Evolutionary conservation across 2,329 filamentous ascomycete species (phyloP).

Genomic region (Pyrenophora teres): DNA sequence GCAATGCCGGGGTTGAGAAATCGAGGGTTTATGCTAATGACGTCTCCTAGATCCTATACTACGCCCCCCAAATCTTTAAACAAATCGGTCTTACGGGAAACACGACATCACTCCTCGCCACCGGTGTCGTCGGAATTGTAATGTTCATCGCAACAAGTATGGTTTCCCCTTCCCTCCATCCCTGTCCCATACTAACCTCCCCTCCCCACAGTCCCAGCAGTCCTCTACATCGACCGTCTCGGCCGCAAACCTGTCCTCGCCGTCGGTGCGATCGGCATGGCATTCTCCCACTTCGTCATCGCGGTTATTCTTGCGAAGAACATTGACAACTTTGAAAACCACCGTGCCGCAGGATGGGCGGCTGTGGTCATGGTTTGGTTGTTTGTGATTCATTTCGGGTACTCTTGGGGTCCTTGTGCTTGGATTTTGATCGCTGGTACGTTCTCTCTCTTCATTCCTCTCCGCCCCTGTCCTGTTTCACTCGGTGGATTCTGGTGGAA

Average conservation of each 20-base stretch:
- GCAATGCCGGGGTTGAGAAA: too few relatives aligned
- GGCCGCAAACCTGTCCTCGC: slow-evolving; percentile 68
- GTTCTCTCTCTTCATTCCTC: not conserved
- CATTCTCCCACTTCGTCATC: slow-evolving; percentile 71
- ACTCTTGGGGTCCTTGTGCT: slow-evolving; percentile 73
- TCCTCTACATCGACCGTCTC: slow-evolving; percentile 67
- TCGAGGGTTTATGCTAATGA: too few relatives aligned
- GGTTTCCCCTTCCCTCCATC: not conserved
- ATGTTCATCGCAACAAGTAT: slow-evolving; percentile 62
- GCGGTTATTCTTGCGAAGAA: slow-evolving; percentile 70
- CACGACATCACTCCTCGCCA: slow-evolving; percentile 65
- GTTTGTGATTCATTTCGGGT: slow-evolving; percentile 75
- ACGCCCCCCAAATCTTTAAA: slow-evolving; percentile 57
- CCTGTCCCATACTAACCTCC: not conserved
- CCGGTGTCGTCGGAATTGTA: slow-evolving; percentile 71
- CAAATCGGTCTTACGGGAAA: slow-evolving; percentile 54
- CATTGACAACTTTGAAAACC: slow-evolving; percentile 61
- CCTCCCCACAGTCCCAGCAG: slow-evolving; percentile 56
- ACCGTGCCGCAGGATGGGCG: slow-evolving; percentile 67
- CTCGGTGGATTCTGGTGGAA: too few relatives aligned
- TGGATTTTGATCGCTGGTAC: slow-evolving; percentile 70
- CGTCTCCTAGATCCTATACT: slow-evolving; percentile 45
- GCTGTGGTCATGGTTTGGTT: slow-evolving; percentile 73
- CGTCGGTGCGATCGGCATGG: slow-evolving; percentile 72
- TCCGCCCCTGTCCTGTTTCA: too few relatives aligned